Evolutionary conservation across 257 asterid species (phyloP).

Genomic region (Salvia splendens): DNA sequence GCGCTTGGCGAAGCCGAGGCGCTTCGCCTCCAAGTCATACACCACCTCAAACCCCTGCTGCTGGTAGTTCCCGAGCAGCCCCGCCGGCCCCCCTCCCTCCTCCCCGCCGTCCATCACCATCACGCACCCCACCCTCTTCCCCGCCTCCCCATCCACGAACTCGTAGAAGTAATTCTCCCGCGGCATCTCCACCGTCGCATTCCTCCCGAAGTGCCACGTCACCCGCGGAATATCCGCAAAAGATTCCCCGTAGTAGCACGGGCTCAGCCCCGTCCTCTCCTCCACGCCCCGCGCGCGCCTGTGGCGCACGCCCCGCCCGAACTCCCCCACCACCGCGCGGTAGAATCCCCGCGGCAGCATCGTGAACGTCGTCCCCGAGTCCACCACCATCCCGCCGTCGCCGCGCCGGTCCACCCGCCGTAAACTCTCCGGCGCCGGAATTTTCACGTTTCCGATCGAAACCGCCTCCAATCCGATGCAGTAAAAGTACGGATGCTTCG

Average conservation of each 20-base stretch:
- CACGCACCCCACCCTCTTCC: slow-evolving; percentile 68
- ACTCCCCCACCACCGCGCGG: slow-evolving; percentile 48
- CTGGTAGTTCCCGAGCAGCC: slow-evolving; percentile 86
- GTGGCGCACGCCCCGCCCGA: slow-evolving; percentile 42
- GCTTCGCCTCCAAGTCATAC: slow-evolving; percentile 71
- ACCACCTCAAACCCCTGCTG: slow-evolving; percentile 99
- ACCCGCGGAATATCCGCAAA: slow-evolving; percentile 45
- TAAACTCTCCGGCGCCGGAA: slow-evolving; percentile 59
- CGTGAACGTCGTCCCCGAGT: slow-evolving; percentile 91
- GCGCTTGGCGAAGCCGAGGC: slow-evolving; percentile 85
- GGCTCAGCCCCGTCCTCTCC: slow-evolving; percentile 69
- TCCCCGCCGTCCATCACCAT: slow-evolving; percentile 89
- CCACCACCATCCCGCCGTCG: slow-evolving; percentile 97
- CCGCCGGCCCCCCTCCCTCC: slow-evolving; percentile 90
- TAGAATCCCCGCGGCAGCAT: slow-evolving; percentile 70
- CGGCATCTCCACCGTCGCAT: slow-evolving; percentile 85
- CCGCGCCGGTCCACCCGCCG: slow-evolving; percentile 62
- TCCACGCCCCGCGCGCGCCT: slow-evolving; percentile 62
- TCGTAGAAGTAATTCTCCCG: slow-evolving; percentile 74
- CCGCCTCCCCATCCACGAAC: slow-evolving; percentile 47
- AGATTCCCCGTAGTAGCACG: slow-evolving; percentile 57
- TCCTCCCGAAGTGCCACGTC: slow-evolving; percentile 68
- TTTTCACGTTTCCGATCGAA: slow-evolving; percentile 50
- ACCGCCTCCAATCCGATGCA: slow-evolving; percentile 71
- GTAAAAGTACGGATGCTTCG: slow-evolving; percentile 69